A percentile compares a stretch with the other conserved stretches of the same genome.
Conservation (phyloP, 129 eudicot species). For the Erigeron canadensis region DNA sequence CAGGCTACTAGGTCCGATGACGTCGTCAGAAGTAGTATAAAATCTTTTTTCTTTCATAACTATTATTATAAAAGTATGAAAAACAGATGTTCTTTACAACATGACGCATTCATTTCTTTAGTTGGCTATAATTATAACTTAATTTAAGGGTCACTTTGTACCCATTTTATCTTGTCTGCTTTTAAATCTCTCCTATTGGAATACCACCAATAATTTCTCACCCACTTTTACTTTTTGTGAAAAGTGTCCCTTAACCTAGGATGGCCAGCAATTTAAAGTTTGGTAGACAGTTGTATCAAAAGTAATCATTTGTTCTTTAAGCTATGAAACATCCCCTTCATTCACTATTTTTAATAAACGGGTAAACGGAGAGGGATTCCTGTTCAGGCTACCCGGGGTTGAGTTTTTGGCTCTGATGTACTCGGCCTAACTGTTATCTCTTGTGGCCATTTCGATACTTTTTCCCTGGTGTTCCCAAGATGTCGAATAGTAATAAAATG, state of each 20-base stretch:
- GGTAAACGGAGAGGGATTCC: too few relatives aligned
- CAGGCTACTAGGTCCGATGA: too few relatives aligned
- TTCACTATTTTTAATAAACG: not conserved
- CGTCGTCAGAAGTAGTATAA: not conserved
- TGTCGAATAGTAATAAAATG: not conserved
- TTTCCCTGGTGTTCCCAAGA: too few relatives aligned
- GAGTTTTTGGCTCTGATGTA: too few relatives aligned
- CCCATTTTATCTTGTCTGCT: conserved; percentile 34
- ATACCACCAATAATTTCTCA: conserved; percentile 33
- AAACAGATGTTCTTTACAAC: conserved; percentile 21
- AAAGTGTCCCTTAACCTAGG: conserved; percentile 28
- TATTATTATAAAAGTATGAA: conserved; percentile 6
- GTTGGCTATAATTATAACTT: conserved; percentile 29
- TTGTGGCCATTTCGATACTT: too few relatives aligned
- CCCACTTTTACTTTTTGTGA: conserved; percentile 22
- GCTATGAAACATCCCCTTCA: conserved; percentile 11
- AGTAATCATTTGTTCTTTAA: conserved; percentile 14
- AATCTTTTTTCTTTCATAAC: conserved; percentile 19
- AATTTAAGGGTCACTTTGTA: conserved; percentile 22
- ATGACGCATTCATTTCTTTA: conserved; percentile 30
- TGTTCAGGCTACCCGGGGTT: too few relatives aligned
- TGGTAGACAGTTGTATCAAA: conserved; percentile 33
- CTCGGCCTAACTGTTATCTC: too few relatives aligned
- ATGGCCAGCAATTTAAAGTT: conserved; percentile 24
- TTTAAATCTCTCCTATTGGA: conserved; percentile 27